These are phyloP conservation scores for Chaetoceros tenuissimus DNA, from an alignment of 108 stramenopile species.

Conservation along the genomic window DNA sequence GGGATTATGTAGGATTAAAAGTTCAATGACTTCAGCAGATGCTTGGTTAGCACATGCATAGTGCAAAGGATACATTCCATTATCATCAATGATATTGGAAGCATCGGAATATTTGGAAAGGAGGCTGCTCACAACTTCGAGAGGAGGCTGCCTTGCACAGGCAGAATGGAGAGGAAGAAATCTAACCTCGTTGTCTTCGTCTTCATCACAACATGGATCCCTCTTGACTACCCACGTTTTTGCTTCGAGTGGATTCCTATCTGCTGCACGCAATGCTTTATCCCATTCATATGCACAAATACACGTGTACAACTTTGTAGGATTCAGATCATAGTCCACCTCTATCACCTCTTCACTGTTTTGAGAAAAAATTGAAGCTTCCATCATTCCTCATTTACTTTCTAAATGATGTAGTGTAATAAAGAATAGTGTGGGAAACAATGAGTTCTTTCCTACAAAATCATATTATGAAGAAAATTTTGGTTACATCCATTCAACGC, in stretches of 20 bases:
- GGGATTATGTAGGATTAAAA: conserved; percentile 53
- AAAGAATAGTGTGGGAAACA: too few species aligned
- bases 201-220: conserved; percentile 25
- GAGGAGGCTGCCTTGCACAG: conserved; percentile 70
- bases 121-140: conserved; percentile 37
- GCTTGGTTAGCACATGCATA: conserved; percentile 77
- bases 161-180: conserved; percentile 78
- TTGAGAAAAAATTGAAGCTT: too few species aligned
- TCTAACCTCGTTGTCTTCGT: conserved; percentile 38
- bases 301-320: conserved; percentile 63
- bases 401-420: too few species aligned
- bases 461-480: too few species aligned
- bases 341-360: conserved; percentile 6
- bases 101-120: conserved; percentile 54
- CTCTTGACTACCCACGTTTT: conserved; percentile 71
- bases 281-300: conserved; percentile 69
- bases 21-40: conserved; percentile 48
- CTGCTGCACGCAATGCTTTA: conserved; percentile 28
- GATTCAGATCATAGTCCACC: conserved; percentile 71
- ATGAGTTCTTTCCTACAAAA: too few species aligned
- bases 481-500: too few species aligned
- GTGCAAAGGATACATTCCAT: conserved; percentile 76
- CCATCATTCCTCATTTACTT: too few species aligned
- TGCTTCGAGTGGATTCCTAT: conserved; percentile 36
- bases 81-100: conserved; percentile 58